Base-by-base conservation (phyloP, 108 stramenopile genomes). In the Chaetoceros tenuissimus region DNA sequence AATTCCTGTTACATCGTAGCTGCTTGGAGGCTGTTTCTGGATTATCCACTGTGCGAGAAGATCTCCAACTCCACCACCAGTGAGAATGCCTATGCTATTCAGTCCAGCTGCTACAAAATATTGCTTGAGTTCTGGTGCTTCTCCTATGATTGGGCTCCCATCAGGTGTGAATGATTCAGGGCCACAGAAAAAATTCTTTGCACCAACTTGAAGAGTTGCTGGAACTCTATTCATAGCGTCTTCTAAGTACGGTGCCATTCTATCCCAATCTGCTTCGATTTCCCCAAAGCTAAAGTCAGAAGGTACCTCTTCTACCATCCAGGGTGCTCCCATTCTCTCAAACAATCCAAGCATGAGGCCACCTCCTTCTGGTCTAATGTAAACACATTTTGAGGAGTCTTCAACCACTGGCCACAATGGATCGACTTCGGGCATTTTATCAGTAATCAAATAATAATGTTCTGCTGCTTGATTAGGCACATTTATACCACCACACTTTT, bases 401-500 rank as follows among this genome's bases (percentile, higher is more conserved):
- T 90, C 88, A 3, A 90, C 55, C 3, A 90, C 84, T 5, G 88
- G 88, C 88, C 88, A 90, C 1, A 57, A 53, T 13, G 82, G 71
- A 72, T 89, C 88, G 2, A 85, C 71, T 10, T 75, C 80, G 0
- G 26, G 31, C 26, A 90, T 81, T 3, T 62, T 51, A 24, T 85
- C 88, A 10, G 88, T 90, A 31, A 90, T 65, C 20, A 90, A 30
- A 55, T 90, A 90, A 56, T 90, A 90, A 54, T 90, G 88, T 48
- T 90, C 88, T n/a, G 82, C 82, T 10, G 88, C 88, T 66, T 90
- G 88, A 51, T 90, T 90, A 24, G 88, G 88, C 2, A 81, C 56
- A 16, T 43, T 23, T 1, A 60, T 46, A 0, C 66, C 72, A 21
- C 78, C 68, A 51, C 50, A 43, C 21, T 30, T 34, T 43, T 82